Base-by-base conservation (phyloP, 768 basidiomycete genomes). In the Pilatotrama ljubarskyi region DNA sequence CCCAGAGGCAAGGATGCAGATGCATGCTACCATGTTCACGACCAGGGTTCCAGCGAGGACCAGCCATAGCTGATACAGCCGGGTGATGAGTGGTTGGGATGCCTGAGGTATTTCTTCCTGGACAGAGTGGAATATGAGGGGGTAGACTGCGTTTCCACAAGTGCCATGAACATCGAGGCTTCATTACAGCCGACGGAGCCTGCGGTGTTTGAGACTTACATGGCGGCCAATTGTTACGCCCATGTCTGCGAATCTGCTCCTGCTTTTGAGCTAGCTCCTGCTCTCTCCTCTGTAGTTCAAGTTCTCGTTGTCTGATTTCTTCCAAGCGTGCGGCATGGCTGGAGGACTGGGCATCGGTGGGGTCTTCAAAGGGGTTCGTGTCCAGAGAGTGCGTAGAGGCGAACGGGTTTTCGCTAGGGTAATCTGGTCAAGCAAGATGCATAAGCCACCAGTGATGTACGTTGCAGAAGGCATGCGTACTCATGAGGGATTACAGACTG, bases 111-210 rank as follows among this genome's bases (percentile, higher is more conserved):
- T 95, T 74, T 95, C 94, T 59, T 91, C 91, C 68, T 80, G 71
- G 69, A 98, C 96, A 58, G 93, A 90, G 75, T 99, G 97, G 78
- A 86, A 97, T 71, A 99, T 88, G 67, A 99, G 78, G 48, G 96
- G 96, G 71, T 86, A 95, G 79, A 94, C 94, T 96, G 5, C 52
- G 42, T 22, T 11, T 17, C 6, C 18, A 3, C 26, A 42, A 10
- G n/a, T 14, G 29, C 18, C 32, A 24, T 22, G 10, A n/a, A 10
- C 9, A 35, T 13, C 37, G 7, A 36, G 36, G 36, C 13, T 15
- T 5, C 8, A 7, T 22, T 38, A 13, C 25, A 7, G 24, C 18
- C 22, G 15, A 55, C 15, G 9, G 48, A 2, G 55, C 24, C 38
- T 5, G 9, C 3, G 17, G 38, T 15, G 35, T 38, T 57, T 29